These are phyloP conservation scores for Botrytis pseudocinerea DNA, from an alignment of 2,329 filamentous ascomycete species.

Conservation along the genomic window DNA sequence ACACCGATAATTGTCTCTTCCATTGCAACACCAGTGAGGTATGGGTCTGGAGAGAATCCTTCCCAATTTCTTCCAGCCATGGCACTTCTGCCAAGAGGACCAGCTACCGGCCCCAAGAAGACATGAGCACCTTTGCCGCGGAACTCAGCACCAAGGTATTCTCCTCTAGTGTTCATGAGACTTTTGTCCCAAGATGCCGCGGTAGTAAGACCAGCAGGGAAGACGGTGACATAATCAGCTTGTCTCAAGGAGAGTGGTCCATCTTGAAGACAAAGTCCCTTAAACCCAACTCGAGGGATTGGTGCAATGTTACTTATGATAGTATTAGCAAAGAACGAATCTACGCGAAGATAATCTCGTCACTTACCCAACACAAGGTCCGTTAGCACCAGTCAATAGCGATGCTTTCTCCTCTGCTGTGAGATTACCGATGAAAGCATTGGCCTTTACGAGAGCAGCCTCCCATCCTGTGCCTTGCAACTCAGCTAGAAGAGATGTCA, in stretches of 20 bases:
- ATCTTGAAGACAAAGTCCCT: constrained; percentile 37
- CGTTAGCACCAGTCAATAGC: constrained; percentile 30
- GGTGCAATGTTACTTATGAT: constrained; percentile 32
- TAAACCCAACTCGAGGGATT: constrained; percentile 34
- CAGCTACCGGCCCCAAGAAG: constrained; percentile 55
- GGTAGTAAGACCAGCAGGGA: constrained; percentile 66
- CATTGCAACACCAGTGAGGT: constrained; percentile 40
- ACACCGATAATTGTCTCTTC: constrained; percentile 41
- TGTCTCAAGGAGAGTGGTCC: constrained; percentile 66
- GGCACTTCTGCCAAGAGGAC: constrained; percentile 50
- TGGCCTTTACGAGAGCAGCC: constrained; percentile 68
- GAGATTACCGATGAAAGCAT: constrained; percentile 67
- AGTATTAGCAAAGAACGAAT: not conserved
- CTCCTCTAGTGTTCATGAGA: constrained; percentile 54
- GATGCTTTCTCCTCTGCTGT: constrained; percentile 72
- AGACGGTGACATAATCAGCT: constrained; percentile 70
- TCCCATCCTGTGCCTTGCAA: constrained; percentile 51
- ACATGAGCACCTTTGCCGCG: constrained; percentile 75
- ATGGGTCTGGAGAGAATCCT: constrained; percentile 41
- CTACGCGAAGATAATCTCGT: not conserved
- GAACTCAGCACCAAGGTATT: constrained; percentile 58
- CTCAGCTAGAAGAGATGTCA: constrained; percentile 29
- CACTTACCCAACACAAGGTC: constrained; percentile 28
- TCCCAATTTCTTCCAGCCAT: constrained; percentile 48
- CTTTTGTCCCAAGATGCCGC: constrained; percentile 68